phyloP scores from a whole-genome alignment of 1,284 basidiomycete genomes.

The Sanghuangporus baumii region DNA sequence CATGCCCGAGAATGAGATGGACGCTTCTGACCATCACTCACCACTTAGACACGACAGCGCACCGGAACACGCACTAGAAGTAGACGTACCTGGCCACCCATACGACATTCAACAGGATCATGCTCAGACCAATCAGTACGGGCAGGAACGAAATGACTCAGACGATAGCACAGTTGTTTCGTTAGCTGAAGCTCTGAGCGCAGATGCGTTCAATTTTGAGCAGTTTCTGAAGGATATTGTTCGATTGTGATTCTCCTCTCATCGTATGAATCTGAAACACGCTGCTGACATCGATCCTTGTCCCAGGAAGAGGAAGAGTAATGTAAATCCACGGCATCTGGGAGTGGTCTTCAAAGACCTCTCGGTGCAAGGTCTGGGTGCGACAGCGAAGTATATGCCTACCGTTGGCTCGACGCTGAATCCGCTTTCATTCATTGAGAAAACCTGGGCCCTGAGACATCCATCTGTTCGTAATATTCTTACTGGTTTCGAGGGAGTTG shows the following conservation, averaged over 20 bases:
- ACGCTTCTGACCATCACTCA: too few species aligned
- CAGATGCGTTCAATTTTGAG: conserved; percentile 12
- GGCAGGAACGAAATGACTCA: neutral
- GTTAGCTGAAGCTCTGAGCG: neutral
- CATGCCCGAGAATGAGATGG: too few species aligned
- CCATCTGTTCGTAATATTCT: conserved; percentile 26
- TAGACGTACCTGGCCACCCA: neutral
- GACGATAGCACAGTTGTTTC: neutral
- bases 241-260: conserved; percentile 1
- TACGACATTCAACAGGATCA: neutral
- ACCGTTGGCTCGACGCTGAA: conserved; percentile 23
- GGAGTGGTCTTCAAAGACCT: conserved; percentile 22
- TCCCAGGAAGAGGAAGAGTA: conserved; percentile 2
- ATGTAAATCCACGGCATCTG: conserved; percentile 11
- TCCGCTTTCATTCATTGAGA: conserved; percentile 16
- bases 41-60: too few species aligned
- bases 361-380: conserved; percentile 22
- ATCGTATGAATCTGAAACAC: neutral
- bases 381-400: conserved; percentile 21
- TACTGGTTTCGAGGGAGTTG: conserved; percentile 27
- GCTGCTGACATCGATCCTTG: neutral
- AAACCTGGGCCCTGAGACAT: conserved; percentile 18
- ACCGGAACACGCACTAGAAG: too few species aligned
- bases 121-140: neutral
- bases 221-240: conserved; percentile 7